These are phyloP conservation scores for Spathaspora gorwiae DNA, from an alignment of 805 yeast species.

Conservation along the genomic window DNA sequence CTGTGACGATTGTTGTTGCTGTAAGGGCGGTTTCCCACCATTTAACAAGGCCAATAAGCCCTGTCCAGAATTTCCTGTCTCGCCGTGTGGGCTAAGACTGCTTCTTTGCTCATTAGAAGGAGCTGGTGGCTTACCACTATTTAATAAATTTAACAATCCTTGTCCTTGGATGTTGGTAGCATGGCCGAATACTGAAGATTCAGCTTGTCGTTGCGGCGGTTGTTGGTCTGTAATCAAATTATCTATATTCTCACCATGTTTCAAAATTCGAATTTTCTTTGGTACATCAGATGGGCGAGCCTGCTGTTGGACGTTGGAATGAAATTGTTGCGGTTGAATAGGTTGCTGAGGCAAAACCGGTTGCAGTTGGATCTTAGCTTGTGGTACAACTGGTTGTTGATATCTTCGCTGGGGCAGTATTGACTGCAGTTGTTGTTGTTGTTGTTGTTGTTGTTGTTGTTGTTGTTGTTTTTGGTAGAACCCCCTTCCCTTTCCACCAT, in stretches of 20 bases:
- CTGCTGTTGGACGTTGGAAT: not conserved
- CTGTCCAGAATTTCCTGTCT: slow-evolving; percentile 8
- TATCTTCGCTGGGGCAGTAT: not conserved
- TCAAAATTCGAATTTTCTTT: slow-evolving; percentile 18
- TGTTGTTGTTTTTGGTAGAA: not conserved
- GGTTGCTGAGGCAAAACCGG: not conserved
- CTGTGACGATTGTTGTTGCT: not conserved
- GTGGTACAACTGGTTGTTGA: not conserved
- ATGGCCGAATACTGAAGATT: not conserved
- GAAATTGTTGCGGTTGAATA: not conserved
- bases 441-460: not conserved
- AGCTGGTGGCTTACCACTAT: slow-evolving; percentile 6
- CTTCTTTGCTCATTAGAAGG: not conserved
- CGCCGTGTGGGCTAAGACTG: not conserved
- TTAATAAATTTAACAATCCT: slow-evolving; percentile 19
- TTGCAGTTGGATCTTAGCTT: not conserved
- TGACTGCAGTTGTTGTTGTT: not conserved
- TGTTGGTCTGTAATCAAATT: slow-evolving; percentile 3
- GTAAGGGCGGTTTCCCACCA: slow-evolving; percentile 3
- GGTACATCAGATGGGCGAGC: not conserved
- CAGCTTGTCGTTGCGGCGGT: not conserved
- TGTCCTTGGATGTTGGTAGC: slow-evolving; percentile 14
- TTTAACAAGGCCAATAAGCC: slow-evolving; percentile 19
- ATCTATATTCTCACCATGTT: slow-evolving; percentile 23
- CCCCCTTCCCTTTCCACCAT: not conserved